Percentiles rank a stretch among this genome's conserved stretches.
phyloP scores from a whole-genome alignment of 495 filamentous ascomycete species.

The Aeminium ludgeri region DNA sequence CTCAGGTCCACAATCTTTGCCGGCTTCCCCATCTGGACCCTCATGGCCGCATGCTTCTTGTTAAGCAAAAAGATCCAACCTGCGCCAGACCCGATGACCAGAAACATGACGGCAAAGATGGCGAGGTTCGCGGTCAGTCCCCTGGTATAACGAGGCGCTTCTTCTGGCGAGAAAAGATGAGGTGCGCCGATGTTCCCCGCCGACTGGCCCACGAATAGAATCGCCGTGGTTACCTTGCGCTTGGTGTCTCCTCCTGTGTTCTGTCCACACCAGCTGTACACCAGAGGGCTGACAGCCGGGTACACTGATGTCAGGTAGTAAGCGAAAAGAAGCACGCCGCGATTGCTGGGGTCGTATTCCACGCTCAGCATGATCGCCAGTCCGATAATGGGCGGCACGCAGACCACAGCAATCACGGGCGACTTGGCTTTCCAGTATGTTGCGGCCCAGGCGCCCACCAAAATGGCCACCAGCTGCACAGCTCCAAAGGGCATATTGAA shows the following conservation, averaged over 20 bases:
- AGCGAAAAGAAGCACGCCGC: constrained; percentile 36
- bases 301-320: constrained; percentile 46
- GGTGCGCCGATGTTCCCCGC: constrained; percentile 38
- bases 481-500: constrained; percentile 51
- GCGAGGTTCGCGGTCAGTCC: constrained; percentile 40
- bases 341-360: constrained; percentile 28
- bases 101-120: constrained; percentile 37
- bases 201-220: constrained; percentile 41
- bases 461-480: constrained; percentile 40
- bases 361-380: constrained; percentile 38
- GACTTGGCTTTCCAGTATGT: constrained; percentile 38
- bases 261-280: constrained; percentile 45
- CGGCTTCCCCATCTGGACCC: constrained; percentile 35
- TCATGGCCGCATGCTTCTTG: constrained; percentile 31
- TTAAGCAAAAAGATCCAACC: constrained; percentile 35
- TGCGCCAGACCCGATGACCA: constrained; percentile 29
- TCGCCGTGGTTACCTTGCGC: constrained; percentile 40
- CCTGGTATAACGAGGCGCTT: constrained; percentile 36
- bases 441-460: constrained; percentile 40
- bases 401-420: constrained; percentile 37
- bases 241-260: constrained; percentile 52
- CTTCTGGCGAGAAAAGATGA: constrained; percentile 39
- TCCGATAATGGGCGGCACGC: constrained; percentile 39
- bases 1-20: constrained; percentile 16
- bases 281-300: constrained; percentile 41